Base-by-base conservation (phyloP, 2,329 filamentous ascomycete species). In the Fusarium fujikuroi region DNA sequence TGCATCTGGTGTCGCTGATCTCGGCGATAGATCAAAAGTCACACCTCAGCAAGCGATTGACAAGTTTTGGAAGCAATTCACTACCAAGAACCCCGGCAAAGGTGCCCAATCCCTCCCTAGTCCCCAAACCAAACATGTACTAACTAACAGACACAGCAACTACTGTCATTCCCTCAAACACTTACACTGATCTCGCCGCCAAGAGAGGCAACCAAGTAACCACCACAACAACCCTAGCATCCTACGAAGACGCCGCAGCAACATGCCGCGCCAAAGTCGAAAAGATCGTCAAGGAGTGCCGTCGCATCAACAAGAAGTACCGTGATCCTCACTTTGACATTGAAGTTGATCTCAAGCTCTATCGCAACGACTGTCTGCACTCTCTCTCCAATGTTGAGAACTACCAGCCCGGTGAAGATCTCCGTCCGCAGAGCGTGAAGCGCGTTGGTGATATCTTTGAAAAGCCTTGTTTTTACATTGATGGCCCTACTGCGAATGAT, bases 321-420 rank as follows among this genome's bases (percentile, higher is more conserved):
- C 89, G 92, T 21, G 94, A 97, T 78, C 89, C 91, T n/a, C 91
- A 96, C 80, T 97, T 97, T 79, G 92, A 97, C 79, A 90, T 97
- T 58, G 94, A 96, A 78, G 85, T 89, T 42, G 93, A 95, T 79
- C 85, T 95, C 70, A 92, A 93, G 82, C 84, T 85, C 42, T 82
- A 83, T n/a, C 81, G 79, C 10, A 83, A 84, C 46, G 86, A 90
- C 76, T 89, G 86, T 37, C 82, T 89, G 30, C 80, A 85, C 66
- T 83, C 83, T 40, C 83, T 86, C 25, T 78, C 79, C 75, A 84
- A 86, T 75, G 36, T 62, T 5, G 70, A 74, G 4, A 71, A 63
- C 21, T 59, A 43, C 19, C 52, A 67, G 4, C 81, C 79, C 0
- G 79, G 79, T 32, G 63, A 63, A 15, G 63, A 78, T 9, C 85